These are phyloP conservation scores for Aurinia saxatilis DNA, from an alignment of 345 rosid species.

Conservation along the genomic window DNA sequence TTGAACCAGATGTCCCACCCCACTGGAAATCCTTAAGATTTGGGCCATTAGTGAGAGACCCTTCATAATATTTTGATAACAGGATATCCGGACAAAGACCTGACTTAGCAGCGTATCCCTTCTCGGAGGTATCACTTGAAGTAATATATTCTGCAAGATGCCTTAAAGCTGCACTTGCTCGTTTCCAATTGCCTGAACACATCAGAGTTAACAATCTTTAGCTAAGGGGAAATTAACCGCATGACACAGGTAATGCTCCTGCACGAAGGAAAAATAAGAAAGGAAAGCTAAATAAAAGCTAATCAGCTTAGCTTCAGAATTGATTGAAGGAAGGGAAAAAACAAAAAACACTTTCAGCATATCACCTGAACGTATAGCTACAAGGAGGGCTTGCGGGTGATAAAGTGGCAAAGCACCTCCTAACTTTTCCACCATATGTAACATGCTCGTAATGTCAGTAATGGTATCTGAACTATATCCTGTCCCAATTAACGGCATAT, in stretches of 20 bases:
- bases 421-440: constrained; percentile 45
- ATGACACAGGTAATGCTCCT: constrained; percentile 18
- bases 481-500: constrained; percentile 25
- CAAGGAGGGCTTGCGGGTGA: constrained; percentile 70
- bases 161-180: constrained; percentile 63
- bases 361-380: constrained; percentile 75
- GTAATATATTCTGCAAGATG: constrained; percentile 61
- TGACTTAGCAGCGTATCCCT: constrained; percentile 25
- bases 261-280: constrained; percentile 31
- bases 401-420: constrained; percentile 56
- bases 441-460: constrained; percentile 44
- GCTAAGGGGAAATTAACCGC: constrained; percentile 26
- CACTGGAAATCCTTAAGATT: constrained; percentile 46
- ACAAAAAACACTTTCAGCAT: constrained; percentile 2
- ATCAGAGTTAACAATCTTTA: constrained; percentile 36
- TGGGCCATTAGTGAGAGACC: constrained; percentile 41
- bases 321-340: not conserved
- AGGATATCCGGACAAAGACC: constrained; percentile 48
- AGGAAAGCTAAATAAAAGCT: constrained; percentile 31
- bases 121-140: constrained; percentile 34
- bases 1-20: constrained; percentile 45
- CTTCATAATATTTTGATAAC: constrained; percentile 67
- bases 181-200: constrained; percentile 83
- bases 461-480: constrained; percentile 27
- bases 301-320: constrained; percentile 18